A percentile compares a stretch with the other conserved stretches of the same genome.
Evolutionary conservation across 2,329 filamentous ascomycete species (phyloP).

Genomic region (Ophiostoma novo-ulmi): DNA sequence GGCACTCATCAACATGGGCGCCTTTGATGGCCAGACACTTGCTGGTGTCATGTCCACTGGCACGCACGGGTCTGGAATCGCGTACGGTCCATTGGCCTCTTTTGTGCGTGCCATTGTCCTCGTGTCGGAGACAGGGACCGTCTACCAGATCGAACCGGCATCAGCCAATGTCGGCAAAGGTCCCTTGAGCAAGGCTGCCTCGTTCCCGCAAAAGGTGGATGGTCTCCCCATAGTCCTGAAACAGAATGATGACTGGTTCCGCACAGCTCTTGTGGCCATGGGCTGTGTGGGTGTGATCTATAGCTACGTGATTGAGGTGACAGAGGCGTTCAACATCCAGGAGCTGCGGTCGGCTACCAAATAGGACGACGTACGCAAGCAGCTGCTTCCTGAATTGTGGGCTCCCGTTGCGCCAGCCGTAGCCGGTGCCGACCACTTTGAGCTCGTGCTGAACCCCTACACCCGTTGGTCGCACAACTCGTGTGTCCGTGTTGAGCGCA

Average conservation of each 20-base stretch:
- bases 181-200: constrained; percentile 27
- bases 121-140: constrained; percentile 27
- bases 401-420: constrained; percentile 26
- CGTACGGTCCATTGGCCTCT: constrained; percentile 28
- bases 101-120: constrained; percentile 29
- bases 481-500: constrained; percentile 28
- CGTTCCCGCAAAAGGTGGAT: constrained; percentile 26
- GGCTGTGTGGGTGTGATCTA: constrained; percentile 31
- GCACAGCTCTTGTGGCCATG: constrained; percentile 29
- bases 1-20: constrained; percentile 30
- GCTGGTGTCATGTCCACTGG: constrained; percentile 30
- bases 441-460: constrained; percentile 31
- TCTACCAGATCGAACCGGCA: constrained; percentile 31
- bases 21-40: constrained; percentile 31
- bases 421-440: constrained; percentile 29
- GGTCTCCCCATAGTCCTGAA: constrained; percentile 28
- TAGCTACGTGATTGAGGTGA: constrained; percentile 30
- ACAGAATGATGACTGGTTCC: constrained; percentile 31
- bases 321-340: constrained; percentile 27
- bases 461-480: constrained; percentile 24
- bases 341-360: constrained; percentile 28
- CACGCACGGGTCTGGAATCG: constrained; percentile 30
- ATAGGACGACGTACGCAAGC: constrained; percentile 28
- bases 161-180: constrained; percentile 19
- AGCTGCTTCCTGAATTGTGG: constrained; percentile 28